Evolutionary conservation across 768 basidiomycete genomes (phyloP).

Genomic region (Kwoniella dejecticola): DNA sequence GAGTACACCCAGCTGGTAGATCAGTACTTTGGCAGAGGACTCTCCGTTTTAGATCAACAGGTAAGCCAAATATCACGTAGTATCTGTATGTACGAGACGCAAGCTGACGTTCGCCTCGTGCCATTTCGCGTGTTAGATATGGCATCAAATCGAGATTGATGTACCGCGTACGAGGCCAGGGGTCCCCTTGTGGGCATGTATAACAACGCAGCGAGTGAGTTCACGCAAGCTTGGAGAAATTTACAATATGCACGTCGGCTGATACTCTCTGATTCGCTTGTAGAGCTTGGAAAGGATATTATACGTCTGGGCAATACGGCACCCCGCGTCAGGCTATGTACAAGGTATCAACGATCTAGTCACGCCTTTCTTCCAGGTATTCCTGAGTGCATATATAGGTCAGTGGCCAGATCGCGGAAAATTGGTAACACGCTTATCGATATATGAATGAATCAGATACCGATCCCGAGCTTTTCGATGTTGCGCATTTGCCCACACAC

Average conservation of each 20-base stretch:
- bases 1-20: constrained; percentile 90
- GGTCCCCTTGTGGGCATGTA: constrained; percentile 86
- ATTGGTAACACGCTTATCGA: no score
- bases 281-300: constrained; percentile 91
- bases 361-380: constrained; percentile 97
- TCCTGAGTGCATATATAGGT: constrained; percentile 94
- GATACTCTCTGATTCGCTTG: no score
- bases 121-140: constrained; percentile 62
- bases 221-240: background rate
- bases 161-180: constrained; percentile 94
- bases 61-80: constrained; percentile 23
- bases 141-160: constrained; percentile 99
- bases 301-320: constrained; percentile 98
- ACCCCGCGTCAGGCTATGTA: constrained; percentile 97
- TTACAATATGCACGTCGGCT: no score
- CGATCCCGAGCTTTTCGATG: constrained; percentile 87
- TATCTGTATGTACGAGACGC: background rate
- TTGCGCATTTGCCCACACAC: constrained; percentile 67
- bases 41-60: constrained; percentile 80
- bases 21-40: constrained; percentile 82
- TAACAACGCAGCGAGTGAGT: constrained; percentile 80
- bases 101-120: background rate
- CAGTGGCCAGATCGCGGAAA: constrained; percentile 38
- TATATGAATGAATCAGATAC: no score
- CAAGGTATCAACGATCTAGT: constrained; percentile 99